phyloP scores from a whole-genome alignment of 1,284 basidiomycete species.

The Ganoderma multipileum region DNA sequence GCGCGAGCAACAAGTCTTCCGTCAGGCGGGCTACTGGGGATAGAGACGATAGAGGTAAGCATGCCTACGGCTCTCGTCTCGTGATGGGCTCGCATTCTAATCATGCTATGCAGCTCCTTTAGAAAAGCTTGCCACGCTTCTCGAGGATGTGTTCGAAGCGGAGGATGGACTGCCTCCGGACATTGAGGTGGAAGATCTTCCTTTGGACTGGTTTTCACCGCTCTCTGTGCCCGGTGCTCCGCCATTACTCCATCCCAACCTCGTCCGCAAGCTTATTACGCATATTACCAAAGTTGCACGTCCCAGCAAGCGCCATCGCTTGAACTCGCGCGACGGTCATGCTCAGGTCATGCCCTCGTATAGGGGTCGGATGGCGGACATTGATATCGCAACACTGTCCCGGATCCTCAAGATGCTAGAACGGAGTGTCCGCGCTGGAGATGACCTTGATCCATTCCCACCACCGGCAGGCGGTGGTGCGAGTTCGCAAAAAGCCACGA shows the following conservation, averaged over 20 bases:
- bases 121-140: conserved; percentile 72
- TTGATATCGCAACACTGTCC: conserved; percentile 66
- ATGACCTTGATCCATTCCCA: conserved; percentile 75
- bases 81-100: conserved; percentile 12
- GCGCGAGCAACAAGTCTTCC: conserved; percentile 49
- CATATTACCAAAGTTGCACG: conserved; percentile 69
- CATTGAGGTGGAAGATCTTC: conserved; percentile 59
- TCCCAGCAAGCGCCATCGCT: conserved; percentile 65
- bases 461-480: conserved; percentile 32
- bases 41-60: conserved; percentile 75
- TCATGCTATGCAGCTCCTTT: conserved; percentile 59
- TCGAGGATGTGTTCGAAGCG: conserved; percentile 91
- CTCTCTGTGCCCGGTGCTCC: conserved; percentile 61
- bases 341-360: conserved; percentile 48
- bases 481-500: conserved; percentile 33
- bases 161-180: conserved; percentile 82
- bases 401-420: conserved; percentile 80
- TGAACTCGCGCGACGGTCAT: conserved; percentile 47
- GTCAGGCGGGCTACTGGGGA: conserved; percentile 67
- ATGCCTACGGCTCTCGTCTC: neutral
- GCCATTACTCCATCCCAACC: conserved; percentile 62
- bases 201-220: conserved; percentile 70
- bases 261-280: conserved; percentile 77
- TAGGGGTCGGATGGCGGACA: conserved; percentile 65
- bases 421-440: conserved; percentile 74